Base-by-base conservation (phyloP, 2,329 filamentous ascomycete genomes). In the Zelopaecilomyces penicillatus region DNA sequence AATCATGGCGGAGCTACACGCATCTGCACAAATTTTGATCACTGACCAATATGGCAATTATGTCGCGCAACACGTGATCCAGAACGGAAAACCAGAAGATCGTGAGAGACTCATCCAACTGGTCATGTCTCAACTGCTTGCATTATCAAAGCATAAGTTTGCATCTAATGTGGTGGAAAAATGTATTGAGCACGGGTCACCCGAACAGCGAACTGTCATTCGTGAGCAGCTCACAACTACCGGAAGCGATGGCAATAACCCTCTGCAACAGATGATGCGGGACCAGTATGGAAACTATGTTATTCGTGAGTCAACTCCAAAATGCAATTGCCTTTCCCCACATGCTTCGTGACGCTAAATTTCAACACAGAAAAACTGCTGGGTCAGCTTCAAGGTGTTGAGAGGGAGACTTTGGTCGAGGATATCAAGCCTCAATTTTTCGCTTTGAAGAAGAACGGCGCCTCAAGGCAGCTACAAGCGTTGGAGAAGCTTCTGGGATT, bases 161-260 rank as follows among this genome's bases (percentile, higher is more conserved):
- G 91, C 93, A 1, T 96, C 90, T 58, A 97, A 98, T 56, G 91
- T 98, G 3, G 91, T 98, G 1, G 93, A 98, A 65, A 91, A 88
- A 65, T 95, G 89, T 60, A 83, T 97, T 48, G 73, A 84, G 44
- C 78, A 75, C 53, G 87, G 87, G 19, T 79, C 79, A 1, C 69
- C 76, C 19, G 71, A 82, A 41, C 85, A 95, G 60, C 81, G 85
- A 42, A 75, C 72, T 31, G 73, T 75, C 30, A 88, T 96, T 47
- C 76, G 86, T 43, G 69, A 71, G 41, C 73, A 78, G 47, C 68
- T 90, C 28, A 81, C 75, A 2, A 71, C 73, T 2, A 61, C 72
- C 11, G 77, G 78, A 43, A 73, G 76, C 6, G 78, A 85, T 37
- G 85, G 85, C 9, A 79, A 81, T 45, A 83, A 73, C 45, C 78